Conservation (phyloP, 805 yeast species). For the Starmerella lactis-condensi region DNA sequence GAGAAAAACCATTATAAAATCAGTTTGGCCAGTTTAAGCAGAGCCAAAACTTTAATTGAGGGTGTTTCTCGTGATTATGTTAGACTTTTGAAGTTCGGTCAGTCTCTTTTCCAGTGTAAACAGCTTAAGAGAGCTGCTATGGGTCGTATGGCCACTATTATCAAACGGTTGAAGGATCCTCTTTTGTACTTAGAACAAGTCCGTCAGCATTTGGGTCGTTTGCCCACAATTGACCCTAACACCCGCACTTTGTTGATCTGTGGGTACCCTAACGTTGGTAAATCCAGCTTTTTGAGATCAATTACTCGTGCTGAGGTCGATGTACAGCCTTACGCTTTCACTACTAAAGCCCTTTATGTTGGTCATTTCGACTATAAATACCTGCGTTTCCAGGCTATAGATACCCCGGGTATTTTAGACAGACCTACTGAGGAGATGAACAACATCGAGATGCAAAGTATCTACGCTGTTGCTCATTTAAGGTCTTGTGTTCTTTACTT, state of each 20-base stretch:
- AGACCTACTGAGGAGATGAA: conserved; percentile 99
- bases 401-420: conserved; percentile 96
- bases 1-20: conserved; percentile 97
- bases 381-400: conserved; percentile 94
- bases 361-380: conserved; percentile 99
- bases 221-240: conserved; percentile 95
- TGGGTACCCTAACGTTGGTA: conserved; percentile 99
- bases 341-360: conserved; percentile 90
- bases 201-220: conserved; percentile 95
- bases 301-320: conserved; percentile 97
- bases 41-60: conserved; percentile 85
- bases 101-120: conserved; percentile 94
- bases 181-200: conserved; percentile 89
- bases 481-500: conserved; percentile 91
- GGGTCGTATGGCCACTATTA: conserved; percentile 98
- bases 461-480: conserved; percentile 95
- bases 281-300: conserved; percentile 80
- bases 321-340: conserved; percentile 98
- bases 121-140: conserved; percentile 96
- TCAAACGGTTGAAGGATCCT: conserved; percentile 88
- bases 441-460: conserved; percentile 98
- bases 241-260: conserved; percentile 93
- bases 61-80: conserved; percentile 92
- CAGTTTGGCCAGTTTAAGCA: conserved; percentile 81
- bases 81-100: conserved; percentile 88